Evolutionary conservation across 164 flowering plant species (phyloP).

Genomic region (Houttuynia cordata): DNA sequence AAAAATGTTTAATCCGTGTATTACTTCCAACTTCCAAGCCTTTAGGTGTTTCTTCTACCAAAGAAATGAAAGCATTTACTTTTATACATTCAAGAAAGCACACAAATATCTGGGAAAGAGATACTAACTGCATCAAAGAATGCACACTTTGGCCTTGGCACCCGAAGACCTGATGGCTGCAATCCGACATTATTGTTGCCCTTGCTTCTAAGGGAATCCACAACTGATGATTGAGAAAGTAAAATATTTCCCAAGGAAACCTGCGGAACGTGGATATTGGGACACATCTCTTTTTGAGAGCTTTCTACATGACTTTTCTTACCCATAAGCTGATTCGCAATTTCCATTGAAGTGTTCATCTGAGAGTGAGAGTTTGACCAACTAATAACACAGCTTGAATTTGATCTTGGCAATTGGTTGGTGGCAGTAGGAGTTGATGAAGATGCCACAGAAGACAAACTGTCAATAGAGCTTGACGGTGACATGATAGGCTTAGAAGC

Average conservation of each 20-base stretch:
- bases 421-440: conserved; percentile 48
- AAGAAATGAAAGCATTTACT: no score
- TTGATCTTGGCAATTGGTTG: conserved; percentile 24
- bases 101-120: neutral
- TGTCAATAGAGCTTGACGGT: conserved; percentile 11
- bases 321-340: conserved; percentile 12
- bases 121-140: conserved; percentile 88
- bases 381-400: conserved; percentile 12
- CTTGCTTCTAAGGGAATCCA: conserved; percentile 6
- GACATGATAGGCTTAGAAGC: conserved; percentile 1
- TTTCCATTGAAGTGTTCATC: conserved; percentile 10
- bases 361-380: conserved; percentile 10
- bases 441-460: conserved; percentile 57
- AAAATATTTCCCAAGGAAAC: conserved; percentile 11
- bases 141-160: conserved; percentile 92
- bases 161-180: conserved; percentile 64
- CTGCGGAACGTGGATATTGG: neutral
- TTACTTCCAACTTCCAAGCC: no score
- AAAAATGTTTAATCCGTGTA: neutral
- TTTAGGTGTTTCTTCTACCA: no score
- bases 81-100: no score
- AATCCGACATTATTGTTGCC: neutral
- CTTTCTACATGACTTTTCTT: neutral
- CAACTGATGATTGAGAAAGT: conserved; percentile 20
- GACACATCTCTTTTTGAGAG: neutral